A percentile compares a stretch with the other conserved stretches of the same genome.
These are phyloP conservation scores for Leccinum subgranulosum DNA, from an alignment of 768 basidiomycete species.

Conservation along the genomic window DNA sequence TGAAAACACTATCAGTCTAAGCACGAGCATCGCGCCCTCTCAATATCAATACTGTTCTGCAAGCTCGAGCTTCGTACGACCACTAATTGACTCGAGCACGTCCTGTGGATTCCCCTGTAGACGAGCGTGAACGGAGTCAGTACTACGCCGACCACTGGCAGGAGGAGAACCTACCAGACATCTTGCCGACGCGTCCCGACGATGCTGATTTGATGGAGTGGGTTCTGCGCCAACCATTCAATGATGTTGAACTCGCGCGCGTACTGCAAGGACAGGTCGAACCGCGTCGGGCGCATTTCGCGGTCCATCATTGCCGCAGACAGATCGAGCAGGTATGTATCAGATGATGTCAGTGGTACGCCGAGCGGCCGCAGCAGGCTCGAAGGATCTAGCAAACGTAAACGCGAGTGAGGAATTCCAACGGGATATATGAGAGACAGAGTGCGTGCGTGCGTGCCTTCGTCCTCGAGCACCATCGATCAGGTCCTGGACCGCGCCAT, in stretches of 20 bases:
- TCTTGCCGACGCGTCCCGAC: conserved; percentile 84
- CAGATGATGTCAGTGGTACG: conserved; percentile 97
- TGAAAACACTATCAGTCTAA: too few relatives aligned
- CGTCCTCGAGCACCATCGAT: conserved; percentile 82
- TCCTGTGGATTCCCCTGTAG: conserved; percentile 84
- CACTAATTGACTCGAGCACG: conserved; percentile 79
- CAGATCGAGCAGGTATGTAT: conserved; percentile 79
- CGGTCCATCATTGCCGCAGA: conserved; percentile 92
- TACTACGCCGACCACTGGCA: neutral
- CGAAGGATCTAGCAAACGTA: conserved; percentile 54
- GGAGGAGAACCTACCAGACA: conserved; percentile 67
- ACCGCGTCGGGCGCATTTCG: conserved; percentile 93
- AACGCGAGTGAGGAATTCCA: conserved; percentile 2
- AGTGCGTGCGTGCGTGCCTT: conserved; percentile 49
- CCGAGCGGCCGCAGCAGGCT: conserved; percentile 83
- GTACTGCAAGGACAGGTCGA: conserved; percentile 87
- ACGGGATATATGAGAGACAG: neutral
- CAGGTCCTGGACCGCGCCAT: conserved; percentile 86
- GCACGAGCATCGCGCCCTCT: conserved; percentile 67
- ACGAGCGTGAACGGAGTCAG: conserved; percentile 3
- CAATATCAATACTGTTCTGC: conserved; percentile 96
- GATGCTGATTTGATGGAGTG: conserved; percentile 92
- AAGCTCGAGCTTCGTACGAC: conserved; percentile 89
- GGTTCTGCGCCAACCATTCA: conserved; percentile 99
- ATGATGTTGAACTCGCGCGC: conserved; percentile 86